A percentile compares a stretch with the other conserved stretches of the same genome.
These are phyloP conservation scores for Hysterium pulicare DNA, from an alignment of 2,329 filamentous ascomycete species.

Conservation along the genomic window DNA sequence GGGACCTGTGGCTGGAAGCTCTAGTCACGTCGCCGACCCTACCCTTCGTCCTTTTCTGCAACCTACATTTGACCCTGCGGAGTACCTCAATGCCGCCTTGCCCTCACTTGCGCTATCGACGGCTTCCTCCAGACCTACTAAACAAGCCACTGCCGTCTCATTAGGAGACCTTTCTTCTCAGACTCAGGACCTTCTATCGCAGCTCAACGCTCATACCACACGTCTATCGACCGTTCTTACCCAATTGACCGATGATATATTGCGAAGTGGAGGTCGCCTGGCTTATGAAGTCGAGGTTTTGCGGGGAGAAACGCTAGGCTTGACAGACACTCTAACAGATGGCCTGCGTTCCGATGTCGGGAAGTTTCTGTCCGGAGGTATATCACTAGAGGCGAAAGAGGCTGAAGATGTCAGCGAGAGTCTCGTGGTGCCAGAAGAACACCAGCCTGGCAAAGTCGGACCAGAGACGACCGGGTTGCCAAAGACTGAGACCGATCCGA, in stretches of 20 bases:
- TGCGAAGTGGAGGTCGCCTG: constrained; percentile 80
- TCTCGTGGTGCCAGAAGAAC: not conserved
- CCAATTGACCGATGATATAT: constrained; percentile 88
- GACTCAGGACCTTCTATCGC: constrained; percentile 79
- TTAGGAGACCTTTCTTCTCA: constrained; percentile 76
- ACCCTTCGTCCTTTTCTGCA: constrained; percentile 72
- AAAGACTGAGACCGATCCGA: constrained; percentile 7
- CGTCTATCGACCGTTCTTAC: constrained; percentile 78
- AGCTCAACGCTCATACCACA: constrained; percentile 84
- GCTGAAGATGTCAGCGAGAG: not conserved
- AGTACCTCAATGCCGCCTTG: constrained; percentile 78
- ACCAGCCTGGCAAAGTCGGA: not conserved
- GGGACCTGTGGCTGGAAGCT: constrained; percentile 18
- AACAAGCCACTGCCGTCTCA: constrained; percentile 49
- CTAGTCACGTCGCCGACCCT: constrained; percentile 64
- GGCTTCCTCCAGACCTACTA: constrained; percentile 36
- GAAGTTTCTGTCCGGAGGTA: constrained; percentile 62
- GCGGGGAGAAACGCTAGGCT: constrained; percentile 78
- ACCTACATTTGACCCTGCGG: constrained; percentile 74
- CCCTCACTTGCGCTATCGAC: constrained; percentile 60
- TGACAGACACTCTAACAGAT: constrained; percentile 75
- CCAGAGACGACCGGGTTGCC: no score
- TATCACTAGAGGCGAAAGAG: constrained; percentile 13
- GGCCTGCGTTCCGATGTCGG: constrained; percentile 67
- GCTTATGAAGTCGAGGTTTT: constrained; percentile 94